These are phyloP conservation scores for Vanderwaltozyma verrucispora DNA, from an alignment of 805 yeast genomes.

Conservation along the genomic window DNA sequence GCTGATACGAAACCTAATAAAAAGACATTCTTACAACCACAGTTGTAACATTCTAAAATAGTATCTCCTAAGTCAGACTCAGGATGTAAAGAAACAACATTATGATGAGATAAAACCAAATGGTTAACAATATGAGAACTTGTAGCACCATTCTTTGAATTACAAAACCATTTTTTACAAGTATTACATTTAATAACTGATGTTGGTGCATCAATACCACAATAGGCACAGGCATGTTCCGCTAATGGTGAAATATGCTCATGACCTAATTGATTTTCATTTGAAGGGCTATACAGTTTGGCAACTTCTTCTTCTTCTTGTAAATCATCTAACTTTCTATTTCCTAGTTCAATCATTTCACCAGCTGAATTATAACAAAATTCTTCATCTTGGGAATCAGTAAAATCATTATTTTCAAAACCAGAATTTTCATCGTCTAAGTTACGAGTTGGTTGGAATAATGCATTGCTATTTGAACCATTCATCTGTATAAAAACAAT, in stretches of 20 bases:
- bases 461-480: neutral
- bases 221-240: conserved; percentile 49
- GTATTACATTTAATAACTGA: conserved; percentile 65
- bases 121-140: conserved; percentile 83
- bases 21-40: conserved; percentile 76
- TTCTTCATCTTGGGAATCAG: conserved; percentile 3
- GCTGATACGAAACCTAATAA: conserved; percentile 82
- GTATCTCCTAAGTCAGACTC: conserved; percentile 83
- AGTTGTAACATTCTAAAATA: conserved; percentile 77
- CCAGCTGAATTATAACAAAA: neutral
- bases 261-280: neutral
- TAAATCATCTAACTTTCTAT: neutral
- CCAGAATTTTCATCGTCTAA: neutral
- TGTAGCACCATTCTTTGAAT: conserved; percentile 45
- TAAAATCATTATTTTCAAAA: neutral
- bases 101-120: conserved; percentile 70
- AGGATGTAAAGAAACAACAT: conserved; percentile 61
- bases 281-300: neutral
- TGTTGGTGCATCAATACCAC: conserved; percentile 57
- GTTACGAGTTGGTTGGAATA: neutral
- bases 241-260: conserved; percentile 9
- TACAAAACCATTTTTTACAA: conserved; percentile 87
- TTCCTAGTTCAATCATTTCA: neutral
- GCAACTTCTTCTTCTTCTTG: neutral
- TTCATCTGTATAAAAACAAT: neutral